phyloP scores from a whole-genome alignment of 192 early-diverging fungal genomes.

The Podila clonocystis region DNA sequence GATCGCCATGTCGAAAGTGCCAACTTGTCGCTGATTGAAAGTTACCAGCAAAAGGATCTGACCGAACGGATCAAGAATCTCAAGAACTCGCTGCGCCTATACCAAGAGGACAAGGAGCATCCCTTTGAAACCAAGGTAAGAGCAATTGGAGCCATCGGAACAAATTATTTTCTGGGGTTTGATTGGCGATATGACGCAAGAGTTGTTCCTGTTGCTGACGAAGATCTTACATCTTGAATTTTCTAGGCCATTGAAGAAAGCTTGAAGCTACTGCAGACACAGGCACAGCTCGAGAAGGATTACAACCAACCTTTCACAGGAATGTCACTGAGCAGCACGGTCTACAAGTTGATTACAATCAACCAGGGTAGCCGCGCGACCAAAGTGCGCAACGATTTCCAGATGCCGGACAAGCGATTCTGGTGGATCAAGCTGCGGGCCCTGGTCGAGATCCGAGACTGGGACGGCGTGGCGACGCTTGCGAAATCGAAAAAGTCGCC shows the following conservation, averaged over 20 bases:
- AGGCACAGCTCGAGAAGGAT: constrained; percentile 81
- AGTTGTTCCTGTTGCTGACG: not conserved
- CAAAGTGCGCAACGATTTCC: constrained; percentile 87
- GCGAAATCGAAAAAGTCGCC: constrained; percentile 81
- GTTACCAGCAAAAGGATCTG: constrained; percentile 63
- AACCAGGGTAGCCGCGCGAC: constrained; percentile 77
- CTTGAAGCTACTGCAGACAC: constrained; percentile 78
- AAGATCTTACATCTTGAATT: not conserved
- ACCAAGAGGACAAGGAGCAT: constrained; percentile 75
- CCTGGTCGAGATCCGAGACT: constrained; percentile 82
- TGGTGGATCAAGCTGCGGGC: constrained; percentile 92
- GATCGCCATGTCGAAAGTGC: constrained; percentile 81
- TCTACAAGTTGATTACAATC: constrained; percentile 78
- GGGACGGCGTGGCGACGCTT: constrained; percentile 87
- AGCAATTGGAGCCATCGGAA: not conserved
- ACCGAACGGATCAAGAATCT: constrained; percentile 73
- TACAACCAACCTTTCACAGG: constrained; percentile 72
- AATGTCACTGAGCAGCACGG: constrained; percentile 85
- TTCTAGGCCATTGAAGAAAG: constrained; percentile 81
- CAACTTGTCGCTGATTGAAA: constrained; percentile 62
- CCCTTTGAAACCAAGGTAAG: constrained; percentile 79
- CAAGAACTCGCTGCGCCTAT: constrained; percentile 75
- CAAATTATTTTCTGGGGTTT: not conserved
- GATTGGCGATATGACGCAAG: not conserved
- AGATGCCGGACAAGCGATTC: constrained; percentile 87